Percentiles rank a stretch among this genome's conserved stretches.
Conservation (phyloP, 1,139 yeast species). For the Barnettozyma hawaiiensis region DNA sequence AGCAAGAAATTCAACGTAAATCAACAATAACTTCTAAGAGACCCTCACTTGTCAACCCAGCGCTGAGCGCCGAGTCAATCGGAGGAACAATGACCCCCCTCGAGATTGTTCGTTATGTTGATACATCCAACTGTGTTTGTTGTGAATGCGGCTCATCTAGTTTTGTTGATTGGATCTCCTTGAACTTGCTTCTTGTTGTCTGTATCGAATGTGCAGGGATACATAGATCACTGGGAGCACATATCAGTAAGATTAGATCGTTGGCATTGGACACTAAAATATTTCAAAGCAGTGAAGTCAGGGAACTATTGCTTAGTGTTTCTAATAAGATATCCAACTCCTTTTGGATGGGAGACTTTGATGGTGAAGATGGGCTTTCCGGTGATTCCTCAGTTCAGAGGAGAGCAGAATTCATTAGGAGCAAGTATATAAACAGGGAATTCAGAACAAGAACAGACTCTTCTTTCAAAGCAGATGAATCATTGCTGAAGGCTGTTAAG, state of each 20-base stretch:
- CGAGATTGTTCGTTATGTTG: conserved; percentile 41
- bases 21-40: neutral
- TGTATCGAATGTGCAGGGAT: conserved; percentile 78
- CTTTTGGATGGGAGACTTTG: conserved; percentile 36
- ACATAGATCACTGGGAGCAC: conserved; percentile 73
- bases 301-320: conserved; percentile 50
- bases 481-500: conserved; percentile 43
- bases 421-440: conserved; percentile 43
- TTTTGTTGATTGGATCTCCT: conserved; percentile 83
- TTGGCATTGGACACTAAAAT: conserved; percentile 59
- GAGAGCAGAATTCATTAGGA: conserved; percentile 41
- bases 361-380: conserved; percentile 36
- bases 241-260: conserved; percentile 71
- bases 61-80: conserved; percentile 1
- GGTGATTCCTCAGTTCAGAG: conserved; percentile 28
- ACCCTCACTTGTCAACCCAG: neutral
- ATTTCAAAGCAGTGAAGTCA: conserved; percentile 54
- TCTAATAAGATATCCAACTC: conserved; percentile 62
- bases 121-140: conserved; percentile 59
- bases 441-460: conserved; percentile 30
- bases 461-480: conserved; percentile 24
- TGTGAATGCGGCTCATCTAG: conserved; percentile 71
- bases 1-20: neutral
- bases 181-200: conserved; percentile 64
- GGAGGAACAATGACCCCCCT: neutral